phyloP scores from a whole-genome alignment of 768 basidiomycete genomes.

The Leccinum subgranulosum region DNA sequence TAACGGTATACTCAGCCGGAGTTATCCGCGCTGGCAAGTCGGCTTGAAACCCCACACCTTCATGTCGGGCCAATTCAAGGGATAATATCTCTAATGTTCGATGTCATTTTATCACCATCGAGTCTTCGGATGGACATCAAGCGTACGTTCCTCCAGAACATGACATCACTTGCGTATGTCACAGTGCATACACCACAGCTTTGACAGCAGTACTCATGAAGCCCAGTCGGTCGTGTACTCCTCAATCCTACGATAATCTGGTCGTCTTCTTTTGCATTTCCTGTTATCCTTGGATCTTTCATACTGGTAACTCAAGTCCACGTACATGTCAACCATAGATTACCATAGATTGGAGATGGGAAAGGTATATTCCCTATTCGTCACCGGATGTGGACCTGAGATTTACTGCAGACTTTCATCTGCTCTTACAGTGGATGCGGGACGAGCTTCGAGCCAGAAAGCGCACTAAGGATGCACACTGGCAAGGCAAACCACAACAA shows the following conservation, averaged over 20 bases:
- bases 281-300: too few species aligned
- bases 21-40: too few species aligned
- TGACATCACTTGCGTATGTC: not conserved
- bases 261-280: too few species aligned
- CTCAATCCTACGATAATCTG: too few species aligned
- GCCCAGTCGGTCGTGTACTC: too few species aligned
- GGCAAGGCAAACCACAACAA: conserved; percentile 2
- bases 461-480: conserved; percentile 16
- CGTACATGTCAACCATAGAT: not conserved
- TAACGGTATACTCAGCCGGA: too few species aligned
- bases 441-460: conserved; percentile 2
- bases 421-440: conserved; percentile 10
- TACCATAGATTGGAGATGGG: not conserved
- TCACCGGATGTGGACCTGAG: not conserved
- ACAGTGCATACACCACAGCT: too few species aligned
- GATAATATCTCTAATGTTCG: too few species aligned
- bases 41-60: too few species aligned
- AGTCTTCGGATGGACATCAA: not conserved
- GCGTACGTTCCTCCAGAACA: not conserved
- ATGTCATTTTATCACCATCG: too few species aligned
- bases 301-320: not conserved
- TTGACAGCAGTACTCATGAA: too few species aligned
- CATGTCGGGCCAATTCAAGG: too few species aligned
- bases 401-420: not conserved
- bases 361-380: not conserved